These are phyloP conservation scores for Bruguiera gymnorhiza DNA, from an alignment of 345 rosid species.

Conservation along the genomic window DNA sequence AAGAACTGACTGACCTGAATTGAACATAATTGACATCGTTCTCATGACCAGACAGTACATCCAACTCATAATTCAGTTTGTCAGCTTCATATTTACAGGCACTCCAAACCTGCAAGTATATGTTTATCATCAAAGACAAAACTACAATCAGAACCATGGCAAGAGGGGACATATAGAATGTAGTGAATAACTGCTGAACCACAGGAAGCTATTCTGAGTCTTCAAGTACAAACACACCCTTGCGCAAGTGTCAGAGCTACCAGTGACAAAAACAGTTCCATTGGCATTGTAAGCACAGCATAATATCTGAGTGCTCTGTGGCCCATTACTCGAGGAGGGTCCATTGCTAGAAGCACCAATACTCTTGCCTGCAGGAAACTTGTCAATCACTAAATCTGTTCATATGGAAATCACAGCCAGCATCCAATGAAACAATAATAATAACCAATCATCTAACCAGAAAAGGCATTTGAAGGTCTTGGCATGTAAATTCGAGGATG, in stretches of 20 bases:
- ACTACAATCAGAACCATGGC: conserved; percentile 15
- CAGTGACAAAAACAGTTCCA: conserved; percentile 95
- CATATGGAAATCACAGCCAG: conserved; percentile 10
- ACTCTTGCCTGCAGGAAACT: conserved; percentile 52
- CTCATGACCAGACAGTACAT: conserved; percentile 89
- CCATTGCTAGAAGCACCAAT: conserved; percentile 37
- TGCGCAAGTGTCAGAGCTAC: conserved; percentile 94
- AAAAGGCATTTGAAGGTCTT: conserved; percentile 56
- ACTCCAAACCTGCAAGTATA: conserved; percentile 77
- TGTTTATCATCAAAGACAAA: conserved; percentile 21
- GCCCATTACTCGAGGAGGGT: conserved; percentile 50
- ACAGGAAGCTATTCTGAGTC: conserved; percentile 10
- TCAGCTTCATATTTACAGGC: conserved; percentile 69
- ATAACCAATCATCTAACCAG: conserved; percentile 44
- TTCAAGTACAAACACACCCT: conserved; percentile 61
- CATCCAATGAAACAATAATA: conserved; percentile 11
- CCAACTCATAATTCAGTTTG: conserved; percentile 86
- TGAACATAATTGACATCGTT: conserved; percentile 99
- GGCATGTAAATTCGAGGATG: conserved; percentile 81
- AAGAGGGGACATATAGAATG: conserved; percentile 17
- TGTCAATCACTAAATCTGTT: conserved; percentile 19
- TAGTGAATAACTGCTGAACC: conserved; percentile 6
- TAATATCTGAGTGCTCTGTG: conserved; percentile 73
- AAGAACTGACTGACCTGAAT: conserved; percentile 61
- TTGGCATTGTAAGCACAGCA: conserved; percentile 93